These are phyloP conservation scores for Pythium angustatum DNA, from an alignment of 352 stramenopile species.

Conservation along the genomic window DNA sequence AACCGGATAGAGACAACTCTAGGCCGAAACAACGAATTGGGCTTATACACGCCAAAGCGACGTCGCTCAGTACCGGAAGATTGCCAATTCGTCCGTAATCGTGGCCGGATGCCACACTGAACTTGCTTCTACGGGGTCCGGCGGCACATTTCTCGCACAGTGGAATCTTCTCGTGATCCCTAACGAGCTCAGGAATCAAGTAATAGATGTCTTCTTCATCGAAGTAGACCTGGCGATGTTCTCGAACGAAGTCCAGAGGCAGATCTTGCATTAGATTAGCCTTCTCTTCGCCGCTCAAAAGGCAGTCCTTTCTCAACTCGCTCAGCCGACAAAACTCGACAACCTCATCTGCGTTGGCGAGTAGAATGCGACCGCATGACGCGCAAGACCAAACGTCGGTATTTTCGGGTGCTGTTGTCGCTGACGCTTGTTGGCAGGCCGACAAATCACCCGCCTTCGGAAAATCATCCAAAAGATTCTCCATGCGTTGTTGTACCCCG, in stretches of 20 bases:
- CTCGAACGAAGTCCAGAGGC: constrained; percentile 3
- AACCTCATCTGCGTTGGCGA: no score
- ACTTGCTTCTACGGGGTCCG: constrained; percentile 10
- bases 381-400: constrained; percentile 1
- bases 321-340: not conserved
- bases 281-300: not conserved
- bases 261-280: not conserved
- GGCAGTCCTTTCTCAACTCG: no score
- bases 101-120: constrained; percentile 29
- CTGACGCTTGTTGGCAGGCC: not conserved
- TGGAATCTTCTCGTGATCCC: constrained; percentile 13
- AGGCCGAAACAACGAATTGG: constrained; percentile 16
- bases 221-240: constrained; percentile 22
- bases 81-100: constrained; percentile 23
- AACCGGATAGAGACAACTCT: constrained; percentile 5
- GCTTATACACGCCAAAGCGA: constrained; percentile 10
- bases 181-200: constrained; percentile 31
- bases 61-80: constrained; percentile 20
- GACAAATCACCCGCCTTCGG: not conserved
- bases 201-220: constrained; percentile 20
- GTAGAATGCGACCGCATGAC: constrained; percentile 8
- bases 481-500: not conserved
- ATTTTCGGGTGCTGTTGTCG: not conserved
- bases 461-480: constrained; percentile 2
- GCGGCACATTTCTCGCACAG: constrained; percentile 21